Conservation (phyloP, 805 yeast species). For the Saccharomycopsis microspora region DNA sequence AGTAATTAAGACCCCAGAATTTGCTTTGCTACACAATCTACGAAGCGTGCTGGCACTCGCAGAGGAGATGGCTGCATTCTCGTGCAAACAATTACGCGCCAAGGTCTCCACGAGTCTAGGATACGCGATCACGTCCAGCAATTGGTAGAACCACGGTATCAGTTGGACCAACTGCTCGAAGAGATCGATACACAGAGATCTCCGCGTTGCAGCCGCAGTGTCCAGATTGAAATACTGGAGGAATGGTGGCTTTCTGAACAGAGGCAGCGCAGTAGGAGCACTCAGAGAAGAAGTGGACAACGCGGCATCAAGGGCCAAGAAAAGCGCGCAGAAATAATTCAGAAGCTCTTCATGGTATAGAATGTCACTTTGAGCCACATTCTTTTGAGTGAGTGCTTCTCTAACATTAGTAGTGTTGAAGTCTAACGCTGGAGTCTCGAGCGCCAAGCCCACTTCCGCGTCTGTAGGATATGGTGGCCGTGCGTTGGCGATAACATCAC, state of each 20-base stretch:
- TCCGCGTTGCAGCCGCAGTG: constrained; percentile 17
- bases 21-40: constrained; percentile 52
- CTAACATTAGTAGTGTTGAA: constrained; percentile 11
- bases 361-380: constrained; percentile 12
- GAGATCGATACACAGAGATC: constrained; percentile 39
- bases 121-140: constrained; percentile 38
- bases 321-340: constrained; percentile 38
- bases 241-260: constrained; percentile 12
- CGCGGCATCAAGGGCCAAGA: constrained; percentile 31
- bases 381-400: constrained; percentile 8
- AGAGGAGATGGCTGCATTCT: constrained; percentile 45
- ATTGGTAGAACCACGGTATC: constrained; percentile 56
- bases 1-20: constrained; percentile 60
- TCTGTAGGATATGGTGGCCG: constrained; percentile 70
- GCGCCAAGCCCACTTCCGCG: constrained; percentile 23
- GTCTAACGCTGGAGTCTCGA: constrained; percentile 2
- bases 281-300: background rate
- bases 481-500: constrained; percentile 44
- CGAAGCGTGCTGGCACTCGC: constrained; percentile 58
- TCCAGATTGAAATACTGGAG: constrained; percentile 14
- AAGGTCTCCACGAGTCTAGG: constrained; percentile 63
- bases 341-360: constrained; percentile 62
- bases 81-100: constrained; percentile 66
- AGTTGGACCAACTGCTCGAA: constrained; percentile 62
- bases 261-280: constrained; percentile 5